Base-by-base conservation (phyloP, 2,329 filamentous ascomycete species). In the Claviceps africana region DNA sequence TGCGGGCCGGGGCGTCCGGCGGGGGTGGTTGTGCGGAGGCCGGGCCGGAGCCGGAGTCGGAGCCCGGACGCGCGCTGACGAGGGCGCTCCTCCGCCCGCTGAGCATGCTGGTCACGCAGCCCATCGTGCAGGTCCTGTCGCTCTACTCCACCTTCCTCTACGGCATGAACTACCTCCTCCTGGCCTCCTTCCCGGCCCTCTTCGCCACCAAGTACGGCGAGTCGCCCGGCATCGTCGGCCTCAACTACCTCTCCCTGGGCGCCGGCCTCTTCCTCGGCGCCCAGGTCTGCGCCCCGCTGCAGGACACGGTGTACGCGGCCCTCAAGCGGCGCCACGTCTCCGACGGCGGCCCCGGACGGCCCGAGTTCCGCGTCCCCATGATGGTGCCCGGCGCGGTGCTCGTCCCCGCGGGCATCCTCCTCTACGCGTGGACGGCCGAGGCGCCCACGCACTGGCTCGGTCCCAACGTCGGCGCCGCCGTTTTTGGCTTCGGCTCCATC, bases 61-160 rank as follows among this genome's bases (percentile, higher is more conserved):
- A n/a, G n/a, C n/a, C n/a, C n/a, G n/a, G n/a, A n/a, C 39, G 13
- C 9, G 13, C 13, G n/a, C 39, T 42, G 9, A 21, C 39, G 15
- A 10, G 22, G 42, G 86, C 83, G 58, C 68, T 85, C 7, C 60
- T 83, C 25, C 76, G 82, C 0, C 84, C 83, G 0, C 73, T 85
- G 50, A 75, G 79, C 56, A 69, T 88, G 40, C 72, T 88, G 19
- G 64, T 67, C 48, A 85, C 59, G 17, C 58, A 81, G 21, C 82
- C 83, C 2, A 86, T 86, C 54, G 82, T 81, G 64, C 78, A 84
- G 39, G 39, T 42, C 39, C 11, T 86, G 44, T 77, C 81, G 1
- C 61, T 85, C 0, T 86, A 86, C 62, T 77, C 80, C n/a, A 76
- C 72, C 45, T 85, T 85, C 60, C 73, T 75, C 58, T 83, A 81